Evolutionary conservation across 805 yeast species (phyloP), one percentile per base, ranked within the genome.

Genomic region (Clavispora carvajalis): DNA sequence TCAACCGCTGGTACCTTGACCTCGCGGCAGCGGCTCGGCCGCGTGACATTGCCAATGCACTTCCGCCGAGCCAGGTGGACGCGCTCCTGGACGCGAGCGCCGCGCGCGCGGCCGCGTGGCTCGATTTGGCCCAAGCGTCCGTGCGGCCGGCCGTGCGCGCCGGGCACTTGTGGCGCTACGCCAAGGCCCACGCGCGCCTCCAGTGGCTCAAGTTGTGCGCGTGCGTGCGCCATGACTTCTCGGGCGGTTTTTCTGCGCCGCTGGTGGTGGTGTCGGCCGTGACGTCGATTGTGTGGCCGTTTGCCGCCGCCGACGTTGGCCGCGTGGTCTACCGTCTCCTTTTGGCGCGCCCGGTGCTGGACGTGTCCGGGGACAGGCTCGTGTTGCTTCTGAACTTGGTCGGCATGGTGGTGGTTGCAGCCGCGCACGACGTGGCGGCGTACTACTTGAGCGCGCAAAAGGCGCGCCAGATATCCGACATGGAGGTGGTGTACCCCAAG

Each of bases 261-360:
- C 63, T 67, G 16, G 41, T 49, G 4, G 48, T 63, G 1, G 45
- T 65, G 11, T 43, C 62, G 25, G 47, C 55, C 8, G 38, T 65
- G 12, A 58, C 71, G 10, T 63, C 73, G 2, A 19, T 63, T n/a
- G 13, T 60, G 29, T 68, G 73, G 73, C 74, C 74, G 11, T 63
- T 57, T 39, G 26, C 60, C 10, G 58, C 68, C 7, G 57, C 70
- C 0, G 61, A 62, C 37, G 22, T 65, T 3, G 73, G 73, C 1
- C 36, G 36, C 15, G 23, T 58, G 5, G 40, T 67, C 8, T 50
- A 35, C 24, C 33, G 46, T 7, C 24, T 43, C 2, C 21, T 52
- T 1, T 34, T 53, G 13, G 45, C 42, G 34, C 38, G 44, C 12
- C 46, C 48, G 16, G 25, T 34, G 10, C 38, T 43, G 19, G 35